Evolutionary conservation across 1,284 basidiomycete species (phyloP), one percentile per base, ranked within the genome.

Genomic region (Ustilago xerochloae): DNA sequence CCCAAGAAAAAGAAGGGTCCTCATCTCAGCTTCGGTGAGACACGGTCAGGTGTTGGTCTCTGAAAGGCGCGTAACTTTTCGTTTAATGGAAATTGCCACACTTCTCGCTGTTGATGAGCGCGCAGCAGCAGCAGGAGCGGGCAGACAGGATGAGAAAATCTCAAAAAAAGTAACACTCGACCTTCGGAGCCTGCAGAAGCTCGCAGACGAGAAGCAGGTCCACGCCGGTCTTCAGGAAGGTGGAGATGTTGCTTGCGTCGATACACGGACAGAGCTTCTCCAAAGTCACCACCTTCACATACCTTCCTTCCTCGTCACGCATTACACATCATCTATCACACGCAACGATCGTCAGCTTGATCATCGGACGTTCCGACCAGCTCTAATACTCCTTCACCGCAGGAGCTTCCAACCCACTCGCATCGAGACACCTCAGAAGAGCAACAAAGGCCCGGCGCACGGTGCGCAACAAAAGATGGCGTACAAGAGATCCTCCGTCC

Each of bases 401-500:
- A n/a, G n/a, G 7, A 35, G 10, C 15, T 28, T n/a, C 20, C 35
- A 28, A n/a, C n/a, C n/a, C n/a, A n/a, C n/a, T n/a, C n/a, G n/a
- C n/a, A n/a, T n/a, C n/a, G n/a, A n/a, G n/a, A n/a, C n/a, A n/a
- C n/a, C n/a, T n/a, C n/a, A n/a, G n/a, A n/a, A n/a, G n/a, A n/a
- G n/a, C n/a, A n/a, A n/a, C n/a, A n/a, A n/a, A 36, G 7, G 35
- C 35, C 35, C 10, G 43, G 49, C 35, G 35, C 43, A 35, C 20
- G n/a, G 20, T 30, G 35, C 62, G 38, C 39, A 55, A 10, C 22
- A 7, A 43, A 13, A 38, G 22, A 78, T 78, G 78, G 78, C 78
- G 24, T 81, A 80, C 68, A 80, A 80, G 55, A 49, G 80, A 33
- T 70, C 78, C 0, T 81, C 79, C 3, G 63, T 67, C 33, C 67